phyloP scores from a whole-genome alignment of 1,284 basidiomycete genomes.

The Cutaneotrichosporon sp. region DNA sequence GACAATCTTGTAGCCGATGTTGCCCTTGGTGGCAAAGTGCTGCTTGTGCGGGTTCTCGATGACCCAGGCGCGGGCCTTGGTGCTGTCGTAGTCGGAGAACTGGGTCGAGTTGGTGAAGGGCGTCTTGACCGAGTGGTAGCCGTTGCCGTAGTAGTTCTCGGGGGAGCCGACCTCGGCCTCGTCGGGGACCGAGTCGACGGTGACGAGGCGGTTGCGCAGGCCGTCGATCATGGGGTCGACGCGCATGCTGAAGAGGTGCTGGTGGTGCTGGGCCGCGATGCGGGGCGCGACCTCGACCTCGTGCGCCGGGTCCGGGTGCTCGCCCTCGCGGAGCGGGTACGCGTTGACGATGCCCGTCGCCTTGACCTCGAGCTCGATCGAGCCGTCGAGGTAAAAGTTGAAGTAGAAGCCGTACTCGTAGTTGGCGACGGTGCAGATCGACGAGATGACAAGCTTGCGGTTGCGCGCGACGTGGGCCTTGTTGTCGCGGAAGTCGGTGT shows the following conservation, averaged over 20 bases:
- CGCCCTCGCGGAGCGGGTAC: constrained; percentile 56
- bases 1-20: constrained; percentile 72
- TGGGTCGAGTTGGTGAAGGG: constrained; percentile 63
- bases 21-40: constrained; percentile 38
- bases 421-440: constrained; percentile 59
- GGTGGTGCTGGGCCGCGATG: constrained; percentile 86
- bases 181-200: constrained; percentile 71
- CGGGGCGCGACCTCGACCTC: constrained; percentile 81
- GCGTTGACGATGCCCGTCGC: constrained; percentile 73
- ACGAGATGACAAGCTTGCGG: constrained; percentile 57
- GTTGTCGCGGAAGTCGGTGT: constrained; percentile 56
- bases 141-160: constrained; percentile 80
- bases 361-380: constrained; percentile 55
- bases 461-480: constrained; percentile 56
- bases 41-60: constrained; percentile 45
- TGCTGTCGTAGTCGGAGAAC: constrained; percentile 60
- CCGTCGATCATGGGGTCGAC: constrained; percentile 95
- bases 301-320: constrained; percentile 56
- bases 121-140: constrained; percentile 68
- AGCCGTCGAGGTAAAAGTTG: constrained; percentile 47
- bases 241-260: constrained; percentile 62
- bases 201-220: constrained; percentile 75
- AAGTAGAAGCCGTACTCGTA: constrained; percentile 54
- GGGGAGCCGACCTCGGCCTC: constrained; percentile 67
- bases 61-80: constrained; percentile 34